phyloP scores from a whole-genome alignment of 2,329 filamentous ascomycete species.

The Sporothrix pallida region DNA sequence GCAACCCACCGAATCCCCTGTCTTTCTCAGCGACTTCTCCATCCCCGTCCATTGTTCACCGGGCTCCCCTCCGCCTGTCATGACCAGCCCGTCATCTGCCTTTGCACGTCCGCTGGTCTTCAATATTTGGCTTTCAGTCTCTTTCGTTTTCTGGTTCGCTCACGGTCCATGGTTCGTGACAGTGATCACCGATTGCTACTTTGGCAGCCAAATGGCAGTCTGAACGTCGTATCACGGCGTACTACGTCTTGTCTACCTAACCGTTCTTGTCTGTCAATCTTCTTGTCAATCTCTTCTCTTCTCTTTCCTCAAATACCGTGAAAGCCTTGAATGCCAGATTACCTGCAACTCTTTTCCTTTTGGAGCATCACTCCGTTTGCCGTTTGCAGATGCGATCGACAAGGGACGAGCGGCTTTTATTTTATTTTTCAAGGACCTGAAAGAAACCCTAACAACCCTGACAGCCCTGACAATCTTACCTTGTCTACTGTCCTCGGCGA shows the following conservation, averaged over 20 bases:
- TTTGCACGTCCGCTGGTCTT: not conserved
- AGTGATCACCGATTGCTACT: not conserved
- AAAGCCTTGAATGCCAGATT: too few species aligned
- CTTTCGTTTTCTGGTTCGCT: not conserved
- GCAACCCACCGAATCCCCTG: not conserved
- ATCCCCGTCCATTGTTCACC: not conserved
- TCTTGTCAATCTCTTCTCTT: not conserved
- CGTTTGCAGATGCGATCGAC: conserved; percentile 18
- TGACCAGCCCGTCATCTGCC: not conserved
- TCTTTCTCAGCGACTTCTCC: not conserved
- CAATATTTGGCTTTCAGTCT: not conserved
- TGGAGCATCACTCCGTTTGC: conserved; percentile 20
- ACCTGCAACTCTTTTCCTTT: not conserved
- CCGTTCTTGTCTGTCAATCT: too few species aligned
- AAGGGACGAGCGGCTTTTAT: not conserved
- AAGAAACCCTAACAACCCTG: not conserved
- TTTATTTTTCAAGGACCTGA: not conserved
- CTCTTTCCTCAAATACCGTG: not conserved
- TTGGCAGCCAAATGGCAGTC: too few species aligned
- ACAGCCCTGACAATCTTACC: not conserved
- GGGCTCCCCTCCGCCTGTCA: not conserved
- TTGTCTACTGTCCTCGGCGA: too few species aligned
- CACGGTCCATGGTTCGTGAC: conserved; percentile 12
- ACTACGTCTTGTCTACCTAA: too few species aligned
- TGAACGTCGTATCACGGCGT: too few species aligned